phyloP scores from a whole-genome alignment of 768 basidiomycete genomes.

The Cystobasidium onofrii region DNA sequence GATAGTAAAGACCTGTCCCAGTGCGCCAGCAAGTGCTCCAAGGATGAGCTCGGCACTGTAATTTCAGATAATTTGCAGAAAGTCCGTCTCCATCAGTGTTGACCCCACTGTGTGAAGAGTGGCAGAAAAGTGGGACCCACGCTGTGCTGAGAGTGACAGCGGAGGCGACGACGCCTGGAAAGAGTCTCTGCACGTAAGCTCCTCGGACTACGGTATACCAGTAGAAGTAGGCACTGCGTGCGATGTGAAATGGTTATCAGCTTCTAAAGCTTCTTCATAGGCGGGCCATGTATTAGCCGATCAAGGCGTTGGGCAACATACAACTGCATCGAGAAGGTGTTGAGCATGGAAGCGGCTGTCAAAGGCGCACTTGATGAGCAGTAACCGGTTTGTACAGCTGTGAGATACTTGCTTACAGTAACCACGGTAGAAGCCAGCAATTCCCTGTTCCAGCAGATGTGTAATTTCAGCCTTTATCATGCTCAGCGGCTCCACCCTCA shows the following conservation, averaged over 20 bases:
- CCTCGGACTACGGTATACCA: constrained; percentile 88
- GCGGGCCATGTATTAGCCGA: background rate
- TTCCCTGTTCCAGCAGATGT: constrained; percentile 51
- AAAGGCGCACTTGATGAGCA: background rate
- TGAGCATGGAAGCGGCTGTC: constrained; percentile 76
- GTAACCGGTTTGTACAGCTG: background rate
- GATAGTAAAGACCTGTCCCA: constrained; percentile 96
- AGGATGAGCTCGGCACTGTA: constrained; percentile 60
- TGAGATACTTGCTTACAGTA: constrained; percentile 51
- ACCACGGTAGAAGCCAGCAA: constrained; percentile 76
- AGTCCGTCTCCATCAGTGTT: background rate
- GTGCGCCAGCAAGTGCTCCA: constrained; percentile 82
- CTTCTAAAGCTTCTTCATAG: background rate
- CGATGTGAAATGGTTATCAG: constrained; percentile 5
- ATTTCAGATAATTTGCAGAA: constrained; percentile 29
- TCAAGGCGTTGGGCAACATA: constrained; percentile 37
- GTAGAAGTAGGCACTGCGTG: constrained; percentile 77
- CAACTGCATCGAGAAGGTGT: constrained; percentile 94
- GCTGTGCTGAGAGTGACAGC: constrained; percentile 37
- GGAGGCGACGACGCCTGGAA: constrained; percentile 50
- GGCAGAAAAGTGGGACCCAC: constrained; percentile 24
- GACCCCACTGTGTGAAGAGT: background rate
- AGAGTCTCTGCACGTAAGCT: constrained; percentile 66
- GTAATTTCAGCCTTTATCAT: background rate
- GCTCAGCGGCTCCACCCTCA: background rate